phyloP scores from a whole-genome alignment of 2,329 filamentous ascomycete genomes.

The Magnaporthiopsis incrustans region DNA sequence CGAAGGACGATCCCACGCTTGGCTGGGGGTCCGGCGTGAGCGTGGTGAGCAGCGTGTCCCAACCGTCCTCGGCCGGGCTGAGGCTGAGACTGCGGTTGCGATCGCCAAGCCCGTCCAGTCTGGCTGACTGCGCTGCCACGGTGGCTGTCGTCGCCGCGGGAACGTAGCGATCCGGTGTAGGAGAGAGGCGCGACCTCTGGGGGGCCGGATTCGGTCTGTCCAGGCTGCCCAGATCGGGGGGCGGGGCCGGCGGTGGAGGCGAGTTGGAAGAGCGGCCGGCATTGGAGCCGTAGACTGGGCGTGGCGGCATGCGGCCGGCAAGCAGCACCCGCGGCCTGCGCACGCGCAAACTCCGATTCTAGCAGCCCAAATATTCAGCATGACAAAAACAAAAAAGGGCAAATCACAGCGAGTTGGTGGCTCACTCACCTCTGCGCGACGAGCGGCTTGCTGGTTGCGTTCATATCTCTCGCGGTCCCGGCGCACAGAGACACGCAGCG shows the following conservation, averaged over 20 bases:
- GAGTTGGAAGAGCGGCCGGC: not conserved
- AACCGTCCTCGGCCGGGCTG: conserved; percentile 61
- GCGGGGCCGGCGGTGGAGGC: not conserved
- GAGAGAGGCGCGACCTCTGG: not conserved
- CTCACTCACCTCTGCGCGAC: not conserved
- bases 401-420: not conserved
- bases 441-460: not conserved
- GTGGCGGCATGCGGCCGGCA: too few relatives aligned
- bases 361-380: not conserved
- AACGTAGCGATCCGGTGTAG: not conserved
- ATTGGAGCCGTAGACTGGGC: not conserved
- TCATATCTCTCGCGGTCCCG: not conserved
- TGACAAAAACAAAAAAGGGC: not conserved
- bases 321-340: not conserved
- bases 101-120: conserved; percentile 70
- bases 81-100: conserved; percentile 75
- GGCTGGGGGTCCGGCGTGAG: conserved; percentile 74
- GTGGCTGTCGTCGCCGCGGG: not conserved
- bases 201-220: not conserved
- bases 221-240: not conserved
- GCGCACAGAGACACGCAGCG: not conserved
- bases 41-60: conserved; percentile 75
- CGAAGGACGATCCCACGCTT: conserved; percentile 75
- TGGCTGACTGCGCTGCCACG: not conserved
- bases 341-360: not conserved